A percentile compares a stretch with the other conserved stretches of the same genome.
These are phyloP conservation scores for Ichthyophthirius multifiliis DNA, from an alignment of 169 alveolate species.

Conservation along the genomic window DNA sequence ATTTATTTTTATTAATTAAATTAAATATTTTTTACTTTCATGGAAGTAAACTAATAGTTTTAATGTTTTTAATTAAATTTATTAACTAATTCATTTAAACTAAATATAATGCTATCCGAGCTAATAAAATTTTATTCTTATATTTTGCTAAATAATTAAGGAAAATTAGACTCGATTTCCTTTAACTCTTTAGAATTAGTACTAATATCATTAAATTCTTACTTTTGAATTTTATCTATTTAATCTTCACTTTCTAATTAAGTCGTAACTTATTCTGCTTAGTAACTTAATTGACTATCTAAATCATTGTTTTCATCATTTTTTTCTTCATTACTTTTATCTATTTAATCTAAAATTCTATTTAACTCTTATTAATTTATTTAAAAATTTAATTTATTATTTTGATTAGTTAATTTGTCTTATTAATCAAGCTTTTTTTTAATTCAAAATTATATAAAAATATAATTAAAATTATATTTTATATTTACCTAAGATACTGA, in stretches of 20 bases:
- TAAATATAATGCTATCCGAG: background rate
- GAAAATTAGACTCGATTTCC: background rate
- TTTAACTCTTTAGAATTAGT: background rate
- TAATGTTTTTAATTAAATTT: background rate
- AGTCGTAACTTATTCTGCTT: background rate
- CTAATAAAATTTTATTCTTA: background rate
- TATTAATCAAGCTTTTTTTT: background rate
- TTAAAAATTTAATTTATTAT: background rate
- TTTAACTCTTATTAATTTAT: too few relatives aligned
- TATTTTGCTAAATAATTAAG: background rate
- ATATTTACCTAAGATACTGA: background rate
- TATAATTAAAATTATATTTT: background rate
- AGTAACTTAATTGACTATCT: background rate
- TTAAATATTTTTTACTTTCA: background rate
- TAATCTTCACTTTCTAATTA: background rate
- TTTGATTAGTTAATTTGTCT: background rate
- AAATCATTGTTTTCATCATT: background rate
- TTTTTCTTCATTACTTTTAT: background rate
- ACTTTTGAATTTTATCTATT: background rate
- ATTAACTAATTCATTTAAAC: background rate
- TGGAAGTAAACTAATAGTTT: background rate
- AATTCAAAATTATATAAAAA: background rate
- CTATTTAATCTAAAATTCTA: background rate
- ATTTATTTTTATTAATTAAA: background rate
- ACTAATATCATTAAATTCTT: background rate